These are phyloP conservation scores for Epichloe aotearoae DNA, from an alignment of 2,329 filamentous ascomycete species.

Conservation along the genomic window DNA sequence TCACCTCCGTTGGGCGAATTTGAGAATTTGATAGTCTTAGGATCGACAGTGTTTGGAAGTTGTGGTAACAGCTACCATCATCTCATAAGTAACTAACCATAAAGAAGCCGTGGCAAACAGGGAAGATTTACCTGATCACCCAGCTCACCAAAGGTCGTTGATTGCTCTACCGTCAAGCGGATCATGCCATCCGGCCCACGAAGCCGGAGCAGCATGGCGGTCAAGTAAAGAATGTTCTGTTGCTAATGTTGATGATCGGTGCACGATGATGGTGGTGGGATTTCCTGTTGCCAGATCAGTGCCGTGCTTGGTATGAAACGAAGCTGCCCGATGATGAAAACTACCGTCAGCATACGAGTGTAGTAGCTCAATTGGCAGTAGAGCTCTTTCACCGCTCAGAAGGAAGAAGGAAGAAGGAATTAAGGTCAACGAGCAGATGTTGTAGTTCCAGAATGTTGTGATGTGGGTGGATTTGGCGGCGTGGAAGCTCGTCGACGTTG, in stretches of 20 bases:
- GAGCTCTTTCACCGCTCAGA: not conserved
- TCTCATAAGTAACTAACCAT: not conserved
- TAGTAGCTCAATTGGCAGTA: not conserved
- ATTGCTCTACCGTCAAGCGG: conserved; percentile 64
- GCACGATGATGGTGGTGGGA: not conserved
- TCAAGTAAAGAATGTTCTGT: conserved; percentile 6
- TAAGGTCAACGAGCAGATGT: not conserved
- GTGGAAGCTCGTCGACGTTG: conserved; percentile 8
- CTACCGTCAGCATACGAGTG: not conserved
- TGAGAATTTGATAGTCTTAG: conserved; percentile 45
- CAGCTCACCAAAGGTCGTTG: conserved; percentile 57
- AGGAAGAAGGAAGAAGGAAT: not conserved
- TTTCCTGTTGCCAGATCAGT: not conserved
- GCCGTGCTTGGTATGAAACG: not conserved
- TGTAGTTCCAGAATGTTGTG: not conserved
- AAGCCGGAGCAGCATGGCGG: conserved; percentile 67
- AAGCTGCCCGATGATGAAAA: not conserved
- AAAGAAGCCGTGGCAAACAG: not conserved
- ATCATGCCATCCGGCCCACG: conserved; percentile 89
- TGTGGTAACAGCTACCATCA: conserved; percentile 39
- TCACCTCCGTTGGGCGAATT: conserved; percentile 47
- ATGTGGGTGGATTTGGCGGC: not conserved
- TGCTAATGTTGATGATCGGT: not conserved
- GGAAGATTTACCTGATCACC: conserved; percentile 32
- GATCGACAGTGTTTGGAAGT: conserved; percentile 49